These are phyloP conservation scores for Amanita pseudoporphyria DNA, from an alignment of 768 basidiomycete genomes.

Conservation along the genomic window DNA sequence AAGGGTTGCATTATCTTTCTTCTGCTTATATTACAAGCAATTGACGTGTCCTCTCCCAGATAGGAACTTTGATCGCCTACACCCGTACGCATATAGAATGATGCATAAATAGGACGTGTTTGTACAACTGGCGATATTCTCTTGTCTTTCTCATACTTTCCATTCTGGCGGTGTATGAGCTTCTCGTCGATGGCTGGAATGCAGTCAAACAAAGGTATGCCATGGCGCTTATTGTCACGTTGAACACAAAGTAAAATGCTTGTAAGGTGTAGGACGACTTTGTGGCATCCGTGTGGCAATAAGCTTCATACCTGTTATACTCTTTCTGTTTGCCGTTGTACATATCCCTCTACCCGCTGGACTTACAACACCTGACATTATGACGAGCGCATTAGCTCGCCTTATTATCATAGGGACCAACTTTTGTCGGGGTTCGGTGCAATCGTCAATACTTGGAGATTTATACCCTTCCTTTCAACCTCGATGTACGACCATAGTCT, in stretches of 20 bases:
- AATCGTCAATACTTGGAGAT: too few species aligned
- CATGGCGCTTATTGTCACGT: background rate
- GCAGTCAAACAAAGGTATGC: constrained; percentile 4
- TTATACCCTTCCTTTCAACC: too few species aligned
- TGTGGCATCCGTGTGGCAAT: constrained; percentile 29
- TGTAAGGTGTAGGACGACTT: too few species aligned
- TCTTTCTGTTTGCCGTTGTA: too few species aligned
- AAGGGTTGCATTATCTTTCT: constrained; percentile 68
- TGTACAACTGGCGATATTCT: too few species aligned
- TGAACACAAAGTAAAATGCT: background rate
- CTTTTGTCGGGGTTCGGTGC: constrained; percentile 74
- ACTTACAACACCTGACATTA: too few species aligned
- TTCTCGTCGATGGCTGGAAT: constrained; percentile 42
- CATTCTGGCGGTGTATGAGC: constrained; percentile 56
- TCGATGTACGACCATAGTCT: constrained; percentile 24
- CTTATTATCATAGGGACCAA: constrained; percentile 66
- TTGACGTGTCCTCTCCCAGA: constrained; percentile 43
- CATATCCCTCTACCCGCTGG: too few species aligned
- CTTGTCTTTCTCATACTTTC: constrained; percentile 48
- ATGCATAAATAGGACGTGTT: too few species aligned
- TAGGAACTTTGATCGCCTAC: constrained; percentile 26
- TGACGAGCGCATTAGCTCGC: too few species aligned
- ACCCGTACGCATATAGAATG: too few species aligned
- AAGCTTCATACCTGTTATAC: constrained; percentile 41
- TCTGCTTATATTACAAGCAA: constrained; percentile 61